A percentile compares a stretch with the other conserved stretches of the same genome.
Evolutionary conservation across 306 rosid species (phyloP).

Genomic region (Fragaria nilgerrensis): DNA sequence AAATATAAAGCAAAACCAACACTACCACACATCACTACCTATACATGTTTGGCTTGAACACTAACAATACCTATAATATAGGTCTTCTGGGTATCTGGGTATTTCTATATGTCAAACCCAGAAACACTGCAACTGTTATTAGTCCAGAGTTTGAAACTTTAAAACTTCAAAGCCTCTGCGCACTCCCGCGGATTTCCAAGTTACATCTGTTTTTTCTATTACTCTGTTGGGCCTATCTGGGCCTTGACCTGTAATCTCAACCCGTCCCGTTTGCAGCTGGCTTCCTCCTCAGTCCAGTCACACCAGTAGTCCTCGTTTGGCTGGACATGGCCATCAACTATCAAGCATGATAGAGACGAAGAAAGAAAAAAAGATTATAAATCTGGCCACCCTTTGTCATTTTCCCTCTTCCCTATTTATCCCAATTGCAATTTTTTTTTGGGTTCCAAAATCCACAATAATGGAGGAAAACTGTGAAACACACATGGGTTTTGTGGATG

Average conservation of each 20-base stretch:
- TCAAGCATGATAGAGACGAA: not conserved
- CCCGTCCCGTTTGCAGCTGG: conserved; percentile 5
- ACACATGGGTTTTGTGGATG: conserved; percentile 68
- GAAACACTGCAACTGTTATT: not conserved
- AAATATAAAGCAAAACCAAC: not conserved
- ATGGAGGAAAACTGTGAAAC: conserved; percentile 45
- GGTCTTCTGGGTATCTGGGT: not conserved
- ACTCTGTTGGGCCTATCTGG: not conserved
- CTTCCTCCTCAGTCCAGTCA: not conserved
- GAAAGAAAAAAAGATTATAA: not conserved
- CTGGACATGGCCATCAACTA: not conserved
- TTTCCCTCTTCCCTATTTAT: conserved; percentile 14
- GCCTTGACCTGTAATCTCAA: not conserved
- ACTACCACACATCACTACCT: not conserved
- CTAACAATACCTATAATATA: not conserved
- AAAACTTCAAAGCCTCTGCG: not conserved
- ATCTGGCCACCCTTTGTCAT: not conserved
- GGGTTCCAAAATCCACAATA: conserved; percentile 34
- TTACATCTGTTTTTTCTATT: not conserved
- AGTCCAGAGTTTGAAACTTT: not conserved
- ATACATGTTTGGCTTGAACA: not conserved
- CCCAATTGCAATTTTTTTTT: conserved; percentile 19
- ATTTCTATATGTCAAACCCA: not conserved
- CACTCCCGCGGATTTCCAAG: not conserved
- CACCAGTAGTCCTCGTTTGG: not conserved